Evolutionary conservation across 306 rosid genomes (phyloP).

Genomic region (Hylodesmum podocarpum): DNA sequence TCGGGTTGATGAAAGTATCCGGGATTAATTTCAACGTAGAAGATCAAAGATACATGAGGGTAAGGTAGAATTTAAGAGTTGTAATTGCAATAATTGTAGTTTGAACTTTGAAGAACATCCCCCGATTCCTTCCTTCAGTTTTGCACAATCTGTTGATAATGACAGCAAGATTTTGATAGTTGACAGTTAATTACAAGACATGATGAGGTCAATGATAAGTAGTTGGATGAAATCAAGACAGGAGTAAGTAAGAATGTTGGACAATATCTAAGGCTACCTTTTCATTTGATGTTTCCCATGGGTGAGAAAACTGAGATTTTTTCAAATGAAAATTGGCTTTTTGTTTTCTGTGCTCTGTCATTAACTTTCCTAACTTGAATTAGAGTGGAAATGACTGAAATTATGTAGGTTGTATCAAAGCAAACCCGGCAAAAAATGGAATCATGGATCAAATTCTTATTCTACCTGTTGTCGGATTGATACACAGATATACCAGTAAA

Average conservation of each 20-base stretch:
- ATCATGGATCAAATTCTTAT: no score
- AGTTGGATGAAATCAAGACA: background rate
- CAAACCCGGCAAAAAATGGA: background rate
- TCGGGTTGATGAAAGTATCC: constrained; percentile 45
- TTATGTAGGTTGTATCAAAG: background rate
- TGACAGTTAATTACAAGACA: no score
- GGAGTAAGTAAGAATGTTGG: background rate
- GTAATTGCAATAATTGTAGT: background rate
- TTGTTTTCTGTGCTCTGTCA: background rate
- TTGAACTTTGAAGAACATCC: background rate
- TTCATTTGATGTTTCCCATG: background rate
- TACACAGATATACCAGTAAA: background rate
- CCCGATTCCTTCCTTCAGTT: background rate
- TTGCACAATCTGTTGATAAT: background rate
- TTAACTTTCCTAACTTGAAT: background rate
- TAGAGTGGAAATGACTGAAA: background rate
- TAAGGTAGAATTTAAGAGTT: no score
- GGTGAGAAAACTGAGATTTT: background rate
- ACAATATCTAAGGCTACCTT: background rate
- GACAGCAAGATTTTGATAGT: no score
- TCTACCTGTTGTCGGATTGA: background rate
- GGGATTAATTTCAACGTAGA: constrained; percentile 10
- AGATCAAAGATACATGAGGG: background rate
- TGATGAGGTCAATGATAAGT: no score
- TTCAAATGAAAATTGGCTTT: background rate